Percentiles rank a stretch among this genome's conserved stretches.
These are phyloP conservation scores for Coemansia sp. DNA, from an alignment of 192 early-diverging fungal species.

Conservation along the genomic window DNA sequence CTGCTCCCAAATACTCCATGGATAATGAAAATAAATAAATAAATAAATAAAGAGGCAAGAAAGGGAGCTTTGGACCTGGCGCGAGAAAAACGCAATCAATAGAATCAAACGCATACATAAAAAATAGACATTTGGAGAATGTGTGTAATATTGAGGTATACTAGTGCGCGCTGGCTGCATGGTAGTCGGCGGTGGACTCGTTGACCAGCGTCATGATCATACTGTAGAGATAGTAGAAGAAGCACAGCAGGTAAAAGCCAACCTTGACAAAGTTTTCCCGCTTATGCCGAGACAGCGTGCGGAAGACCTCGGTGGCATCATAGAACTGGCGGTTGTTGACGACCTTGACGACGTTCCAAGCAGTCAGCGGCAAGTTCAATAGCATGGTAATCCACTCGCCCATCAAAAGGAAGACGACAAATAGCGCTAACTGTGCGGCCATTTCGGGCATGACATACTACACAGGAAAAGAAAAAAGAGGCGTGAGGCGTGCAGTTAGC, in stretches of 20 bases:
- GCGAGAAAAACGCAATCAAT: background rate
- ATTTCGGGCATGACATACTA: slow-evolving; percentile 96
- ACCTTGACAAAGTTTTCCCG: slow-evolving; percentile 97
- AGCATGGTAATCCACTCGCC: slow-evolving; percentile 85
- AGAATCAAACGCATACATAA: slow-evolving; percentile 1
- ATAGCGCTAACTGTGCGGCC: slow-evolving; percentile 77
- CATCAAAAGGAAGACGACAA: slow-evolving; percentile 78
- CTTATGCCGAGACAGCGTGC: slow-evolving; percentile 88
- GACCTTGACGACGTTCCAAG: slow-evolving; percentile 84
- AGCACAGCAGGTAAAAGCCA: slow-evolving; percentile 90
- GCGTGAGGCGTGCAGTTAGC: slow-evolving; percentile 2
- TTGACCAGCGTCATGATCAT: slow-evolving; percentile 60
- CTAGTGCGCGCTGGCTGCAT: slow-evolving; percentile 21
- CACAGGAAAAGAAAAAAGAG: background rate
- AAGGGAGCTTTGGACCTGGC: background rate
- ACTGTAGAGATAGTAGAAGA: slow-evolving; percentile 90
- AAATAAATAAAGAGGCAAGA: background rate
- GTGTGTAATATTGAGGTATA: background rate
- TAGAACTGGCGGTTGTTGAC: slow-evolving; percentile 85
- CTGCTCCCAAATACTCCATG: background rate
- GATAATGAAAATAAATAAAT: background rate
- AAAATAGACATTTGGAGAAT: background rate
- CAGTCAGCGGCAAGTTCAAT: slow-evolving; percentile 83
- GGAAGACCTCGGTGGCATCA: slow-evolving; percentile 98
- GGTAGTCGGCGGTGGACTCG: slow-evolving; percentile 40